phyloP scores from a whole-genome alignment of 805 yeast genomes.

The Pichia pseudocactophila region DNA sequence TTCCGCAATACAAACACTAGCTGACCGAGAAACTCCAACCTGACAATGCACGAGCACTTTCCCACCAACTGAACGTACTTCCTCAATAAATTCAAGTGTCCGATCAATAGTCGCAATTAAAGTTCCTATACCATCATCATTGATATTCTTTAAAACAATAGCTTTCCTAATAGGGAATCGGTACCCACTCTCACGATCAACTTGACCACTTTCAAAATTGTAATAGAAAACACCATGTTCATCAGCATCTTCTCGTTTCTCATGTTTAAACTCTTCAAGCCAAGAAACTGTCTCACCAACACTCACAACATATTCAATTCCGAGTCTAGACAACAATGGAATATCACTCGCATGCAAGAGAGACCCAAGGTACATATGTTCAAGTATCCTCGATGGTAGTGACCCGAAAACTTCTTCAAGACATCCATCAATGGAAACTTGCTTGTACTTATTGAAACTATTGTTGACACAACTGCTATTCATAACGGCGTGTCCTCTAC shows the following conservation, averaged over 20 bases:
- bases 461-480: too few relatives aligned
- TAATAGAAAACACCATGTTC: conserved; percentile 24
- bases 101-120: conserved; percentile 51
- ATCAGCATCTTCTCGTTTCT: conserved; percentile 12
- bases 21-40: conserved; percentile 92
- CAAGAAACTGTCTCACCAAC: conserved; percentile 79
- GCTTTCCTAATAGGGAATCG: conserved; percentile 33
- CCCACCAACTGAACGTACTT: conserved; percentile 34
- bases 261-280: conserved; percentile 30
- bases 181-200: conserved; percentile 14
- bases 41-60: conserved; percentile 81
- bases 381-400: conserved; percentile 74
- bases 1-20: conserved; percentile 92
- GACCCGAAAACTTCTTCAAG: conserved; percentile 42
- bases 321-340: conserved; percentile 51
- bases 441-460: background rate
- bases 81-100: conserved; percentile 59
- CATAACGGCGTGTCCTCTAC: too few relatives aligned
- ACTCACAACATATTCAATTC: conserved; percentile 66
- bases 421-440: conserved; percentile 23
- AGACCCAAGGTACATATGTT: conserved; percentile 81
- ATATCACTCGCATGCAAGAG: conserved; percentile 71
- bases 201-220: conserved; percentile 15
- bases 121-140: conserved; percentile 88
- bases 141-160: conserved; percentile 61